Percentiles rank a stretch among this genome's conserved stretches.
phyloP scores from a whole-genome alignment of 495 filamentous ascomycete species.

The Delitschia confertaspora region DNA sequence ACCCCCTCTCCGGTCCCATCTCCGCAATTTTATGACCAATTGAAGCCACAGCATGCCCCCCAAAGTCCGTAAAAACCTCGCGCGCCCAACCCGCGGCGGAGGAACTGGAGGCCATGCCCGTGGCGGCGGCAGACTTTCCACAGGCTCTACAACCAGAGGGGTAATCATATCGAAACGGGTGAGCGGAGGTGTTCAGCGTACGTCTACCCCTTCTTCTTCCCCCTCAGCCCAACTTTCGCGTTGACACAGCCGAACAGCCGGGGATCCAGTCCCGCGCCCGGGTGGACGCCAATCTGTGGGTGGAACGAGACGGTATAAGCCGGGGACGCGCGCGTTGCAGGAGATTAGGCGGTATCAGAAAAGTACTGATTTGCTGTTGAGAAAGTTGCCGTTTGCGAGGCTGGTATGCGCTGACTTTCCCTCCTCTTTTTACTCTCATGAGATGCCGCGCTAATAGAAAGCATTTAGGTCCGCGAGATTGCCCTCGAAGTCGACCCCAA shows the following conservation, averaged over 20 bases:
- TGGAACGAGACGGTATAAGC: constrained; percentile 67
- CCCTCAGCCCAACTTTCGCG: constrained; percentile 5
- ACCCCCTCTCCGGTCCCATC: too few species aligned
- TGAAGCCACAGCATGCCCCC: too few species aligned
- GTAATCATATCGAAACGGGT: too few species aligned
- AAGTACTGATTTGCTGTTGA: constrained; percentile 68
- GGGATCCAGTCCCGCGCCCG: constrained; percentile 47
- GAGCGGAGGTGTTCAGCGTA: constrained; percentile 4
- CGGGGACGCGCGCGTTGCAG: constrained; percentile 73
- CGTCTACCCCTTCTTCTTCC: too few species aligned
- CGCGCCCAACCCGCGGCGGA: constrained; percentile 19
- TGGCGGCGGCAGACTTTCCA: background rate
- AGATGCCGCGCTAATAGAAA: constrained; percentile 3
- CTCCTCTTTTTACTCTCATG: background rate
- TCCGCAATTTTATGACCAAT: too few species aligned
- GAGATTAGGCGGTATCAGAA: constrained; percentile 83
- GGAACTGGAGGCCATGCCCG: background rate
- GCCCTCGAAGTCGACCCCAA: constrained; percentile 45
- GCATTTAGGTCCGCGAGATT: constrained; percentile 74
- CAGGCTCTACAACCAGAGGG: too few species aligned
- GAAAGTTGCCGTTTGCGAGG: constrained; percentile 78
- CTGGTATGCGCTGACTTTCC: constrained; percentile 47
- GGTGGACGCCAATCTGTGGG: too few species aligned
- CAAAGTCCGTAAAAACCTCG: constrained; percentile 10
- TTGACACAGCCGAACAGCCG: constrained; percentile 59